Conservation (phyloP, 495 filamentous ascomycete species). For the Podospora pseudoanserina region DNA sequence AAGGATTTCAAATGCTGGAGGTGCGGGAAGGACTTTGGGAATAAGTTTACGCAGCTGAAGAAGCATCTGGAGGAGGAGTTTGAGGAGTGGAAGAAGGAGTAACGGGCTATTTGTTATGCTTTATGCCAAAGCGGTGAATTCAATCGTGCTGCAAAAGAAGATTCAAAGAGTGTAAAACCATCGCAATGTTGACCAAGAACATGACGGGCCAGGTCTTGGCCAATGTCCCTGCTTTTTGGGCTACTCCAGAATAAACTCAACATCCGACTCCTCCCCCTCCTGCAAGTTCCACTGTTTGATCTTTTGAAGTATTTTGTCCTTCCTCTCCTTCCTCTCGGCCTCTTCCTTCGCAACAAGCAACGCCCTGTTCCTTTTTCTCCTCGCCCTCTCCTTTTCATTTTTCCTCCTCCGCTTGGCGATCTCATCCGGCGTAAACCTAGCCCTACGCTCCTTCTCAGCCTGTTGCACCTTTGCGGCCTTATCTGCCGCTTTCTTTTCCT, state of each 20-base stretch:
- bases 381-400: background rate
- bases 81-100: constrained; percentile 73
- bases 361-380: background rate
- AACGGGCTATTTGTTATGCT: background rate
- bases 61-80: constrained; percentile 78
- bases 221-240: background rate
- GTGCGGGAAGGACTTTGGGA: constrained; percentile 71
- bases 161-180: no score
- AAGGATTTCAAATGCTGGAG: constrained; percentile 77
- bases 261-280: background rate
- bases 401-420: background rate
- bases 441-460: background rate
- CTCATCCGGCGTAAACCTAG: background rate
- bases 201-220: no score
- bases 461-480: background rate
- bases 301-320: background rate
- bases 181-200: no score
- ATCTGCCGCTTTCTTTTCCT: background rate
- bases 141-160: background rate
- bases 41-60: constrained; percentile 69
- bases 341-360: background rate
- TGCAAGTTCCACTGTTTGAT: background rate
- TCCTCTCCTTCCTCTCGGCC: background rate
- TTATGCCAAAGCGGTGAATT: background rate
- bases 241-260: background rate